Base-by-base conservation (phyloP, 257 asterid species). In the Salvia splendens region DNA sequence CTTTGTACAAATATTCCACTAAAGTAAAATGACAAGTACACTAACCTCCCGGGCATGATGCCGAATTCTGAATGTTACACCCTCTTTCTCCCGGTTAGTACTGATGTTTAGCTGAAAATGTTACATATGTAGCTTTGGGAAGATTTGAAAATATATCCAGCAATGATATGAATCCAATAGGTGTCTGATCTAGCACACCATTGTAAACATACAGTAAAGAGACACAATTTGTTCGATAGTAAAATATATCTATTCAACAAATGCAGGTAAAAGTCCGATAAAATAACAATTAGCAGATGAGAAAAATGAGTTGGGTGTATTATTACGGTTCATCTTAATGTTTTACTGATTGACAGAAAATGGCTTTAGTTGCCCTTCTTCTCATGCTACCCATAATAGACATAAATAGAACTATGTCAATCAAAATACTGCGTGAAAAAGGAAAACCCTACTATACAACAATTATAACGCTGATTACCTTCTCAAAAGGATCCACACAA, bases 1-100 rank as follows among this genome's bases (percentile, higher is more conserved):
- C 41, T 64, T 70, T 24, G 68, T 20, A 43, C 57, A 47, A 12
- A 52, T 55, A 75, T 41, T 65, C 32, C 63, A 66, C 38, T 66
- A 57, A 45, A 45, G 11, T n/a, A 43, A 24, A 45, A 65, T 52
- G 24, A 72, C 35, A 68, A 76, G 65, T 20, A 60, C 82, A 80
- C 95, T 73, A 77, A 94, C 99, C 99, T 88, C 96, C 77, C 96
- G 93, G 71, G 97, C 93, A 72, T 71, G 87, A 75, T 94, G 99
- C 59, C 43, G 81, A 73, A 94, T 61, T 56, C 82, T 74, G 78
- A 94, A 91, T 61, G 89, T 74, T 69, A 83, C 83, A 65, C 24
- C 77, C 83, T 66, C 71, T 76, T 75, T 81, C 95, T 61, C 79
- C 91, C 68, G 68, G 69, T 76, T 83, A 49, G 72, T 69, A 70